phyloP scores from a whole-genome alignment of 345 rosid genomes.

The Cardamine occulta region DNA sequence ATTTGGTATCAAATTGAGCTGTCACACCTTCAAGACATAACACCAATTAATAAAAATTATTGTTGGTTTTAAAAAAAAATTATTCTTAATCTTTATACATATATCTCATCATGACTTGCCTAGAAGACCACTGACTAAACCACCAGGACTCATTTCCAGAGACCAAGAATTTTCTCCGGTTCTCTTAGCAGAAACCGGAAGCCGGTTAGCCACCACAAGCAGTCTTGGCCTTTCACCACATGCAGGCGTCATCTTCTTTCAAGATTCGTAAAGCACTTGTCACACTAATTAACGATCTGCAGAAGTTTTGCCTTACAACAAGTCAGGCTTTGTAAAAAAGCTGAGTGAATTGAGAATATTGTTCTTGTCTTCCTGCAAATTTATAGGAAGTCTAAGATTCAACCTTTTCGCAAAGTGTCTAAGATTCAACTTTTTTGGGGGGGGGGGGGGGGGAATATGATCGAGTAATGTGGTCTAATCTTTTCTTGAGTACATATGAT shows the following conservation, averaged over 20 bases:
- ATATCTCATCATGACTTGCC: conserved; percentile 55
- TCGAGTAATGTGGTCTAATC: not conserved
- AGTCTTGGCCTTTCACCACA: conserved; percentile 45
- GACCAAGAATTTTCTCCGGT: conserved; percentile 93
- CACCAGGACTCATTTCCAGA: conserved; percentile 88
- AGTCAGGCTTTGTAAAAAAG: not conserved
- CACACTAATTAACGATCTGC: conserved; percentile 4
- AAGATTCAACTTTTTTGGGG: not conserved
- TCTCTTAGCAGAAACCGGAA: conserved; percentile 88
- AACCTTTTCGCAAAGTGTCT: not conserved
- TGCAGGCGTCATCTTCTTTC: conserved; percentile 21
- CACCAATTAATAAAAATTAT: conserved; percentile 18
- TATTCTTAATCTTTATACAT: not conserved
- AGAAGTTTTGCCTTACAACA: not conserved
- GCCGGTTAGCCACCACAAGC: conserved; percentile 89
- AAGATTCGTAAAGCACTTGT: conserved; percentile 12
- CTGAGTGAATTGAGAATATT: not conserved
- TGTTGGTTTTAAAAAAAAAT: too few relatives aligned
- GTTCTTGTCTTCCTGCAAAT: conserved; percentile 11
- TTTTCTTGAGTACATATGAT: not conserved
- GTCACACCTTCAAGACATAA: conserved; percentile 61
- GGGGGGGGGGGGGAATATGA: not conserved
- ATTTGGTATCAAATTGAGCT: conserved; percentile 78
- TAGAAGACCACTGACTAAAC: conserved; percentile 84
- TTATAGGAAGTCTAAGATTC: conserved; percentile 14